These are phyloP conservation scores for Capsicum baccatum DNA, from an alignment of 257 asterid species.

Conservation along the genomic window DNA sequence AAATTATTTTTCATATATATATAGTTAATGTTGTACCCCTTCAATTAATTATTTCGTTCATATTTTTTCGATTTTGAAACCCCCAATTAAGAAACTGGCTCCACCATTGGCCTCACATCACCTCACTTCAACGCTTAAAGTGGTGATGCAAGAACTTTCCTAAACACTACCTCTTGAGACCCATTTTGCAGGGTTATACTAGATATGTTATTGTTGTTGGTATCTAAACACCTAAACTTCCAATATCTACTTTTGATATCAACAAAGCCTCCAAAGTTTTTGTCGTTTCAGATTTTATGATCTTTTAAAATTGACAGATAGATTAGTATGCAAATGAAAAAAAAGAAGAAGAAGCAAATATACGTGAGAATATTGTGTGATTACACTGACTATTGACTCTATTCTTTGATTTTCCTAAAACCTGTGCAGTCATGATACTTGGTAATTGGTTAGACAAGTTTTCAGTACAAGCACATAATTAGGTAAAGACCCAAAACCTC, in stretches of 20 bases:
- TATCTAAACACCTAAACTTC: too few relatives aligned
- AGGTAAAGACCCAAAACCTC: background rate
- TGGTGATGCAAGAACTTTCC: too few relatives aligned
- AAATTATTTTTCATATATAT: too few relatives aligned
- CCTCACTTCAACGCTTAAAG: too few relatives aligned
- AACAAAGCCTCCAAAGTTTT: background rate
- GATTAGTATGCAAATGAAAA: background rate
- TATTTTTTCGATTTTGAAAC: too few relatives aligned
- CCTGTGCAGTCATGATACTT: background rate
- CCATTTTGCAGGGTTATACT: too few relatives aligned
- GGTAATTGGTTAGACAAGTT: background rate
- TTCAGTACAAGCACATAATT: background rate
- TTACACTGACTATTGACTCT: background rate
- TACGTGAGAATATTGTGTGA: background rate
- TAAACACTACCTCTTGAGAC: too few relatives aligned
- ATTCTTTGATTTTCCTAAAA: background rate
- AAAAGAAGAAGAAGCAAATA: background rate
- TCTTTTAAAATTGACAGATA: background rate
- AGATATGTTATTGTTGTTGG: too few relatives aligned
- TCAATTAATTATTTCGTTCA: too few relatives aligned
- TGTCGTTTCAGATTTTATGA: background rate
- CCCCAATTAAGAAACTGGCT: too few relatives aligned
- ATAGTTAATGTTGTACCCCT: too few relatives aligned
- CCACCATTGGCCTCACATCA: too few relatives aligned
- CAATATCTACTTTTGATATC: background rate